A percentile compares a stretch with the other conserved stretches of the same genome.
Conservation (phyloP, 768 basidiomycete species). For the Macrolepiota albuminosa region DNA sequence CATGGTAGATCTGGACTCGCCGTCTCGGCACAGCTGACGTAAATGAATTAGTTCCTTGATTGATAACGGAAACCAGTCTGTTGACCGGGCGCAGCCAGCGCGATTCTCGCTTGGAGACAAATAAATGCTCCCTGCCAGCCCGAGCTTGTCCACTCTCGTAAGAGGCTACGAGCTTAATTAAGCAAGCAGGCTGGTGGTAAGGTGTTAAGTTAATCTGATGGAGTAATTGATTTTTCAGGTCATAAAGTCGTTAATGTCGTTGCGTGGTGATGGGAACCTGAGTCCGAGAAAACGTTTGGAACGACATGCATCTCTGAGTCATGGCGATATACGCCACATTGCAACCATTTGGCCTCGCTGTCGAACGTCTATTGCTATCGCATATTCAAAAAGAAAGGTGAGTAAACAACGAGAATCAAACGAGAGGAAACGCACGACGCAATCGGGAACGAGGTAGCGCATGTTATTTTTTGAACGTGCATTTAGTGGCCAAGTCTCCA, state of each 20-base stretch:
- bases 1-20: not conserved
- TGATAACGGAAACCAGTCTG: too few species aligned
- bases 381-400: not conserved
- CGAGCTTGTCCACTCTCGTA: too few species aligned
- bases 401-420: not conserved
- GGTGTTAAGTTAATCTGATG: not conserved
- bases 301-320: too few species aligned
- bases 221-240: not conserved
- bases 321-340: not conserved
- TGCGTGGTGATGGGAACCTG: too few species aligned
- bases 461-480: constrained; percentile 11
- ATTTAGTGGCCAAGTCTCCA: constrained; percentile 12
- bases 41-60: not conserved
- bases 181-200: too few species aligned
- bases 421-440: not conserved
- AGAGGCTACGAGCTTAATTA: not conserved
- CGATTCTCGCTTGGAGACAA: too few species aligned
- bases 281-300: too few species aligned
- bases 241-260: not conserved
- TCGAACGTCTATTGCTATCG: not conserved
- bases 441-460: not conserved
- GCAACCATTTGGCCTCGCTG: not conserved
- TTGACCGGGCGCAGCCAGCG: too few species aligned
- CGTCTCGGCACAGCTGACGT: not conserved
- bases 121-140: too few species aligned